Conservation (phyloP, 208 protist genomes). For the Kentomonas sorsogonicus region DNA sequence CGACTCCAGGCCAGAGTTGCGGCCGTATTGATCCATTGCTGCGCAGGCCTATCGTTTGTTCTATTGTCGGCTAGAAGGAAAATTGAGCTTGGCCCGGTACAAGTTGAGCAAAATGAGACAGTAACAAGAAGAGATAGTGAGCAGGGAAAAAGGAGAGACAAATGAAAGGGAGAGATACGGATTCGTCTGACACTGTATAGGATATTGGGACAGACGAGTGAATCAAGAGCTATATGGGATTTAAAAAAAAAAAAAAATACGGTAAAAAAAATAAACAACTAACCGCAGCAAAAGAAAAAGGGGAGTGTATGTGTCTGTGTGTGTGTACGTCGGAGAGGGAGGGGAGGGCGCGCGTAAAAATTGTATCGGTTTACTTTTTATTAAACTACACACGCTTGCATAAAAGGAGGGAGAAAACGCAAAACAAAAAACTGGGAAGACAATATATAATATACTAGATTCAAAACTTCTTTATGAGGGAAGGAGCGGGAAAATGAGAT, state of each 20-base stretch:
- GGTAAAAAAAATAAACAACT: constrained; percentile 14
- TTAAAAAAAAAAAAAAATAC: constrained; percentile 6
- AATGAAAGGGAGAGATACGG: constrained; percentile 2
- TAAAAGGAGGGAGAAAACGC: constrained; percentile 5
- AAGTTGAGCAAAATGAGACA: neutral
- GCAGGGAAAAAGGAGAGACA: constrained; percentile 5
- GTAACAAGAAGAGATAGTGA: neutral
- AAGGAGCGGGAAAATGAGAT: constrained; percentile 9
- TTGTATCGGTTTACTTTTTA: constrained; percentile 2
- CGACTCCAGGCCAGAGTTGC: too few species aligned
- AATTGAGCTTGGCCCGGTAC: neutral
- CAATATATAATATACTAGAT: neutral
- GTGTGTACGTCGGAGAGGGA: neutral
- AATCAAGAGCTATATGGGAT: neutral
- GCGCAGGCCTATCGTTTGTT: too few species aligned
- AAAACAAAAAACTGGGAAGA: constrained; percentile 16
- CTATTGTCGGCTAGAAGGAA: neutral
- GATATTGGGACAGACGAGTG: constrained; percentile 2
- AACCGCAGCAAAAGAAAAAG: constrained; percentile 13
- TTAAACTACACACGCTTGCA: neutral
- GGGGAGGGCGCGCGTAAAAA: too few species aligned
- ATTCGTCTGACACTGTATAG: neutral
- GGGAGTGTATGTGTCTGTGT: neutral
- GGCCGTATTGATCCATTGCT: too few species aligned
- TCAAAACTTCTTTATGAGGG: neutral